Evolutionary conservation across 495 filamentous ascomycete genomes (phyloP).

Genomic region (Gamarada debralockiae): DNA sequence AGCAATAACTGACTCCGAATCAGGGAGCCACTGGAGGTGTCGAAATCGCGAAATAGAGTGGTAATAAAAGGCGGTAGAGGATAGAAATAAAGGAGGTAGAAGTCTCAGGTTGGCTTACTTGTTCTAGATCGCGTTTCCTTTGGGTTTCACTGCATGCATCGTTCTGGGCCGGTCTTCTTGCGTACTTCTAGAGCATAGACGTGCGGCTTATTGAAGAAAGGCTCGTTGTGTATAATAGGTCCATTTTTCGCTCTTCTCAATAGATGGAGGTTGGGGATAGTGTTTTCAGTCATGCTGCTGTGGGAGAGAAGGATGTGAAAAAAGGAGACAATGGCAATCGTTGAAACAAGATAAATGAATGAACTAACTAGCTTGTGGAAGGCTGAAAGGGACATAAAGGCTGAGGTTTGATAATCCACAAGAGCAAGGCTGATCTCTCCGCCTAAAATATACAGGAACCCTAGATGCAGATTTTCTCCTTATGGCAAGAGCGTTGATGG

Average conservation of each 20-base stretch:
- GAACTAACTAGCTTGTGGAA: too few species aligned
- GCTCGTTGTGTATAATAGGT: constrained; percentile 22
- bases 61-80: constrained; percentile 4
- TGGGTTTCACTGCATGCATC: constrained; percentile 8
- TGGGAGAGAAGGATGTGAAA: neutral
- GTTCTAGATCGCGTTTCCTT: constrained; percentile 1
- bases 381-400: too few species aligned
- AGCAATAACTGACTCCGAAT: neutral
- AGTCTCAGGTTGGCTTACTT: neutral
- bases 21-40: constrained; percentile 74
- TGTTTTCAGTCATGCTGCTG: too few species aligned
- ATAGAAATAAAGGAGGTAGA: neutral
- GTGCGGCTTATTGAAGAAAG: constrained; percentile 5
- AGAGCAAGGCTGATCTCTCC: too few species aligned
- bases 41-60: constrained; percentile 54
- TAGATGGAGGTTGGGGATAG: constrained; percentile 10
- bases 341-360: too few species aligned
- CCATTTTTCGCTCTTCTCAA: constrained; percentile 11
- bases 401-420: too few species aligned
- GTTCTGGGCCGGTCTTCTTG: constrained; percentile 18
- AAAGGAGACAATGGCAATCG: too few species aligned
- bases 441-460: too few species aligned
- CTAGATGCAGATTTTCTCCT: too few species aligned
- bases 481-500: too few species aligned
- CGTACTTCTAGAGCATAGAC: constrained; percentile 19